These are phyloP conservation scores for Flammula alnicola DNA, from an alignment of 1,284 basidiomycete genomes.

Conservation along the genomic window DNA sequence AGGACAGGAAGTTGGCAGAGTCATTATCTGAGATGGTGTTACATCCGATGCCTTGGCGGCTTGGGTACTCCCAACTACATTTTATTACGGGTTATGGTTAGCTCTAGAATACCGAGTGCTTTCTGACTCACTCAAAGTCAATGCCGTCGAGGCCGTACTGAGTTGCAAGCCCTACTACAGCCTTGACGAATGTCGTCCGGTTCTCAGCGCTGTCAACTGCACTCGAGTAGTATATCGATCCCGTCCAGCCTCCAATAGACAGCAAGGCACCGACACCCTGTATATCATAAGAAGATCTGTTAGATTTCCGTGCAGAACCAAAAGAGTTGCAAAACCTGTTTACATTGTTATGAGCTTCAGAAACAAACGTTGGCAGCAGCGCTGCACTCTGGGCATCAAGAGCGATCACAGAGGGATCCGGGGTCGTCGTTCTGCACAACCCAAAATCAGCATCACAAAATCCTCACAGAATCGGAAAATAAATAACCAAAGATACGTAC, in stretches of 20 bases:
- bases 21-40: slow-evolving; percentile 68
- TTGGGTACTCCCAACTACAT: slow-evolving; percentile 84
- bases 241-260: slow-evolving; percentile 86
- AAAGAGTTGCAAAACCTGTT: slow-evolving; percentile 14
- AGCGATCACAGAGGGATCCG: slow-evolving; percentile 37
- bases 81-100: slow-evolving; percentile 1
- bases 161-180: slow-evolving; percentile 61
- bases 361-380: slow-evolving; percentile 49
- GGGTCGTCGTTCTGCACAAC: slow-evolving; percentile 7
- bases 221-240: slow-evolving; percentile 71
- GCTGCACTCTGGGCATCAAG: slow-evolving; percentile 39
- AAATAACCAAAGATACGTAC: slow-evolving; percentile 39
- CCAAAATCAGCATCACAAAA: background rate
- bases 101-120: background rate
- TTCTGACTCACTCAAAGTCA: slow-evolving; percentile 70
- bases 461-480: background rate
- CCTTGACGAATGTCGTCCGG: slow-evolving; percentile 70
- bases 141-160: slow-evolving; percentile 77
- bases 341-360: slow-evolving; percentile 49
- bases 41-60: slow-evolving; percentile 64
- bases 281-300: background rate
- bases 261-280: slow-evolving; percentile 71
- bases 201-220: slow-evolving; percentile 61
- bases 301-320: background rate
- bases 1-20: slow-evolving; percentile 70